Conservation (phyloP, 495 filamentous ascomycete genomes). For the Xylaria telfairii region DNA sequence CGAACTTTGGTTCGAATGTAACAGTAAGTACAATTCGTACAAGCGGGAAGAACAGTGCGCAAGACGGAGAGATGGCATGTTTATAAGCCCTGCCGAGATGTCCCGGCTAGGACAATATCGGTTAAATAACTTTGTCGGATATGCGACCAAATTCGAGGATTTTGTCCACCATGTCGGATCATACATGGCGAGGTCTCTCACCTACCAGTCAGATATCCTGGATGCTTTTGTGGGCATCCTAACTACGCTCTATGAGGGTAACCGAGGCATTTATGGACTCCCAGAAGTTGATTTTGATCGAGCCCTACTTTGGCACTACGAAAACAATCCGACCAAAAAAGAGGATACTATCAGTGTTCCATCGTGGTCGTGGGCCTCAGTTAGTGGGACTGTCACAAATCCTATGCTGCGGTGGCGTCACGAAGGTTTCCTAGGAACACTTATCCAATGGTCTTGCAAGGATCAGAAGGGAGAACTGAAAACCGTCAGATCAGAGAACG, state of each 20-base stretch:
- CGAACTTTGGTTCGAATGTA: slow-evolving; percentile 16
- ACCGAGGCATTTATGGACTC: slow-evolving; percentile 10
- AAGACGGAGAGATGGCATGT: neutral
- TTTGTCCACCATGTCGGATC: slow-evolving; percentile 9
- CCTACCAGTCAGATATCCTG: neutral
- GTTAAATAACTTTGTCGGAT: neutral
- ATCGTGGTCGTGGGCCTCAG: slow-evolving; percentile 8
- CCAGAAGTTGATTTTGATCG: slow-evolving; percentile 3
- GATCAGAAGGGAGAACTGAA: slow-evolving; percentile 1
- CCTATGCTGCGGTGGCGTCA: neutral
- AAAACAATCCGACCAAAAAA: neutral
- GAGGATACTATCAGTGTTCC: neutral
- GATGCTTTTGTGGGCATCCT: slow-evolving; percentile 11
- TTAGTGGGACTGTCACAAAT: neutral
- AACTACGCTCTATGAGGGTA: neutral
- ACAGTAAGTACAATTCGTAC: neutral
- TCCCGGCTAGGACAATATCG: neutral
- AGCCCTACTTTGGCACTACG: slow-evolving; percentile 1
- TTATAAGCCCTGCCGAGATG: too few relatives aligned
- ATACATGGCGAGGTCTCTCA: neutral
- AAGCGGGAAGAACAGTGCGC: slow-evolving; percentile 13
- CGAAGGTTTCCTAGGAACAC: neutral
- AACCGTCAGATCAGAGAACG: neutral
- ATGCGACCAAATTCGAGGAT: neutral
- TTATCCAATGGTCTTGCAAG: slow-evolving; percentile 7